Conservation (phyloP, 345 rosid genomes). For the Combretum micranthum region DNA sequence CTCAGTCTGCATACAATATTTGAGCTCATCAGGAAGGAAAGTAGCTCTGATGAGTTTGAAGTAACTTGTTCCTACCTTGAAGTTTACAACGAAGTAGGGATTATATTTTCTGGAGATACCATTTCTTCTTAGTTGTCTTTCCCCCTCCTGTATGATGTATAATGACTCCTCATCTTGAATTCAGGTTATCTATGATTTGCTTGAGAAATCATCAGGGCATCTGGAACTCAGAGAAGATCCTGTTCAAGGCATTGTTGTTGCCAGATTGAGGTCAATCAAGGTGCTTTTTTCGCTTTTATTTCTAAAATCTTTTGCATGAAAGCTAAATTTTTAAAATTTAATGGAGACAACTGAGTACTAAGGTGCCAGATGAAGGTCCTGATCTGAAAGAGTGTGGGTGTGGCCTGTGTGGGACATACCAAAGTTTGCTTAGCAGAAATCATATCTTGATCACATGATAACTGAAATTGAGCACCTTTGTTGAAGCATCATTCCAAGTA, state of each 20-base stretch:
- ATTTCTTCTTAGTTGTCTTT: neutral
- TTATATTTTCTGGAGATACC: conserved; percentile 2
- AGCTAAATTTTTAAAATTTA: too few relatives aligned
- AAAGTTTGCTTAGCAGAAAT: too few relatives aligned
- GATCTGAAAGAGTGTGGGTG: too few relatives aligned
- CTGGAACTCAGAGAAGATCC: conserved; percentile 99
- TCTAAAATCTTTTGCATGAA: neutral
- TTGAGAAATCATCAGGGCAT: conserved; percentile 85
- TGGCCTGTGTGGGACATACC: too few relatives aligned
- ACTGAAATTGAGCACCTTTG: too few relatives aligned
- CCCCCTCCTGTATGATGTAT: conserved; percentile 2
- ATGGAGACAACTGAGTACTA: too few relatives aligned
- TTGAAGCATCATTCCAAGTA: too few relatives aligned
- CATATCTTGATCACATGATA: too few relatives aligned
- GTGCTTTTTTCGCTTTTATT: conserved; percentile 23
- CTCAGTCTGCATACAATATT: conserved; percentile 89
- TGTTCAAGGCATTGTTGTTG: conserved; percentile 75
- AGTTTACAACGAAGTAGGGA: conserved; percentile 89
- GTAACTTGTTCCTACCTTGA: conserved; percentile 91
- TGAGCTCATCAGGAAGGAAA: conserved; percentile 59
- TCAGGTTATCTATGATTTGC: conserved; percentile 93
- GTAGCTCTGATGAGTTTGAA: conserved; percentile 65
- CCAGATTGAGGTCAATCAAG: conserved; percentile 86
- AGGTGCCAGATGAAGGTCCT: too few relatives aligned
- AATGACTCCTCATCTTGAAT: conserved; percentile 8